phyloP scores from a whole-genome alignment of 768 basidiomycete genomes.

The Tylopilus intermedius region DNA sequence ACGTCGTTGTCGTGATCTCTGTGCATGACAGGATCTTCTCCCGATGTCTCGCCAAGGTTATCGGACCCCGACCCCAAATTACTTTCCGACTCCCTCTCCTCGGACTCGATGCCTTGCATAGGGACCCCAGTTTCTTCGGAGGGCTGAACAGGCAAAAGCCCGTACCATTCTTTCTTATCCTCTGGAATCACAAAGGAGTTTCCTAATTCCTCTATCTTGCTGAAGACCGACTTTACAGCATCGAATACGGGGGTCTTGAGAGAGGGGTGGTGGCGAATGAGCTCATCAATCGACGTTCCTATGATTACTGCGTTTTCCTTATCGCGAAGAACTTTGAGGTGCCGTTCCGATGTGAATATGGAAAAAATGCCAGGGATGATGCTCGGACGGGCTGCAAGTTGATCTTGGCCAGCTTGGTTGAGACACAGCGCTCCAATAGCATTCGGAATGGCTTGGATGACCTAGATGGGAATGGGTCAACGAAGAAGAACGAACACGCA shows the following conservation, averaged over 20 bases:
- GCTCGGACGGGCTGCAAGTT: constrained; percentile 68
- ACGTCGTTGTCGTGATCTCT: constrained; percentile 71
- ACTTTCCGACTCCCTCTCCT: constrained; percentile 18
- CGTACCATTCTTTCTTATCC: constrained; percentile 65
- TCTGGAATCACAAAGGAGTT: constrained; percentile 50
- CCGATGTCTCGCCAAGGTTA: constrained; percentile 11
- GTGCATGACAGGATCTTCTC: constrained; percentile 32
- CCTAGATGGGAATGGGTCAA: constrained; percentile 39
- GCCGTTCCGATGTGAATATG: constrained; percentile 80
- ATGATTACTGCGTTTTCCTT: constrained; percentile 89
- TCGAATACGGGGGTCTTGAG: constrained; percentile 79
- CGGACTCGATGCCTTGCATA: constrained; percentile 44
- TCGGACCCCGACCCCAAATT: constrained; percentile 17
- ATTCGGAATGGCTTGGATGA: constrained; percentile 89
- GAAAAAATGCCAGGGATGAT: constrained; percentile 83
- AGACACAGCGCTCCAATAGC: constrained; percentile 95
- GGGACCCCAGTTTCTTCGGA: constrained; percentile 32
- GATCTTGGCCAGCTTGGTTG: constrained; percentile 83
- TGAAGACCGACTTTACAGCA: constrained; percentile 64
- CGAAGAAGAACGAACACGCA: background rate
- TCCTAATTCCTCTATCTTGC: constrained; percentile 72
- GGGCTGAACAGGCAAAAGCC: constrained; percentile 36
- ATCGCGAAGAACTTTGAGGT: constrained; percentile 80
- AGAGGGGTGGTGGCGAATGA: constrained; percentile 91
- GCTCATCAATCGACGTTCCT: constrained; percentile 89